Evolutionary conservation across 2,329 filamentous ascomycete species (phyloP).

Genomic region (Rhinocladiella similis): DNA sequence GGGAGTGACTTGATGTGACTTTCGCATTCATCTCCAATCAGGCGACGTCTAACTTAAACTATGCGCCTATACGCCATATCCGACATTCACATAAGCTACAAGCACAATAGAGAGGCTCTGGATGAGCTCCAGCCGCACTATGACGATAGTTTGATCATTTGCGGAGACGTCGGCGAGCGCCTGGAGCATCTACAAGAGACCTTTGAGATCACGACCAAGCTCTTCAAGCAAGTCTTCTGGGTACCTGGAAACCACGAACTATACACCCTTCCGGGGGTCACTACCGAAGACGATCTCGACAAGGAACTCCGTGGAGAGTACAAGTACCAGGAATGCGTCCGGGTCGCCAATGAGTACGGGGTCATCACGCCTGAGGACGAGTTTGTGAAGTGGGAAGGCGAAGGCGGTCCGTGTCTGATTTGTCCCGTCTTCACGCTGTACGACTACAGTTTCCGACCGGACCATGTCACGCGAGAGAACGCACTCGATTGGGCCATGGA

Average conservation of each 20-base stretch:
- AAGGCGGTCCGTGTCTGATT: slow-evolving; percentile 50
- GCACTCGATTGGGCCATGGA: slow-evolving; percentile 37
- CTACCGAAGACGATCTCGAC: slow-evolving; percentile 21
- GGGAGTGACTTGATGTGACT: neutral
- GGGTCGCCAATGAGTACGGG: slow-evolving; percentile 52
- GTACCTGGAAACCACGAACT: slow-evolving; percentile 60
- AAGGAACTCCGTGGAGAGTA: slow-evolving; percentile 47
- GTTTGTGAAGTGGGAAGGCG: slow-evolving; percentile 55
- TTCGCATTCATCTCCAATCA: neutral
- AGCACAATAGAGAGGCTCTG: slow-evolving; percentile 29
- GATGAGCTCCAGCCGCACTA: slow-evolving; percentile 21
- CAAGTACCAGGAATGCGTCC: slow-evolving; percentile 58
- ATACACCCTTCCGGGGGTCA: slow-evolving; percentile 47
- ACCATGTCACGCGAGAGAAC: slow-evolving; percentile 47
- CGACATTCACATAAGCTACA: slow-evolving; percentile 29
- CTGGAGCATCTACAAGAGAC: slow-evolving; percentile 27
- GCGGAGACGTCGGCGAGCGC: slow-evolving; percentile 30
- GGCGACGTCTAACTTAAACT: neutral
- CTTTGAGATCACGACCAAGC: slow-evolving; percentile 26
- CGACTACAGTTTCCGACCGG: slow-evolving; percentile 60
- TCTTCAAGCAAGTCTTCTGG: slow-evolving; percentile 42
- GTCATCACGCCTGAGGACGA: slow-evolving; percentile 59
- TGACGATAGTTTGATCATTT: slow-evolving; percentile 29
- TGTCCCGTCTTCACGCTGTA: slow-evolving; percentile 61
- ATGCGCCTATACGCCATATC: slow-evolving; percentile 31